Percentiles rank a stretch among this genome's conserved stretches.
These are phyloP conservation scores for Candida glaebosa DNA, from an alignment of 805 yeast genomes.

Conservation along the genomic window DNA sequence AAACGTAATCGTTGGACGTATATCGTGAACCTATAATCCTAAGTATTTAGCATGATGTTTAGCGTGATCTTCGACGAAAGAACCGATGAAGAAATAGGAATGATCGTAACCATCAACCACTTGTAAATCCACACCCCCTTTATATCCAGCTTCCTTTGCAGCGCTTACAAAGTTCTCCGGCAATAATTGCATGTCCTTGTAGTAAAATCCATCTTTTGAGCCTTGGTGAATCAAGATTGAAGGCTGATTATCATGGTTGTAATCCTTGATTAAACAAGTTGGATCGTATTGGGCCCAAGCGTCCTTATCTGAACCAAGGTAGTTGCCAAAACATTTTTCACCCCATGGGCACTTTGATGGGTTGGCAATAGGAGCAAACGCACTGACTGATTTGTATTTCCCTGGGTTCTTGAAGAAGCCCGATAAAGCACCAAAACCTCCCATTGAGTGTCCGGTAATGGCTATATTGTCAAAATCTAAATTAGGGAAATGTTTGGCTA, in stretches of 20 bases:
- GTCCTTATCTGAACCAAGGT: constrained; percentile 60
- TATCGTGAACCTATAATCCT: constrained; percentile 19
- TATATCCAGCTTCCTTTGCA: constrained; percentile 53
- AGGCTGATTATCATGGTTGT: constrained; percentile 49
- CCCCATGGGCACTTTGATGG: constrained; percentile 88
- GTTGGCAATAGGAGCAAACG: constrained; percentile 86
- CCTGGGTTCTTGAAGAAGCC: constrained; percentile 65
- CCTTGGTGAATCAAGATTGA: constrained; percentile 82
- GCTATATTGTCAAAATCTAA: constrained; percentile 67
- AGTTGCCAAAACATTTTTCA: constrained; percentile 72
- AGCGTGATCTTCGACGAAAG: constrained; percentile 81
- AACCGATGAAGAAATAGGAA: constrained; percentile 78
- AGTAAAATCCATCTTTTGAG: constrained; percentile 67
- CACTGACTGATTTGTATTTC: constrained; percentile 73
- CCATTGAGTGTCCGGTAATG: constrained; percentile 98
- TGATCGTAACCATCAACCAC: constrained; percentile 86
- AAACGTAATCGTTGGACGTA: neutral
- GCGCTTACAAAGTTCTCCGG: constrained; percentile 71
- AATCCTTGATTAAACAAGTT: constrained; percentile 61
- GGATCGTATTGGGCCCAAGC: constrained; percentile 83
- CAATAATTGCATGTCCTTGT: constrained; percentile 57
- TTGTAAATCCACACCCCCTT: constrained; percentile 55
- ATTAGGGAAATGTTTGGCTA: constrained; percentile 39
- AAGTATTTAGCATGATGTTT: constrained; percentile 77
- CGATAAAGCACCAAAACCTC: constrained; percentile 89